Percentiles rank a stretch among this genome's conserved stretches.
Evolutionary conservation across 2,329 filamentous ascomycete species (phyloP).

Genomic region (Phialophora chinensis): DNA sequence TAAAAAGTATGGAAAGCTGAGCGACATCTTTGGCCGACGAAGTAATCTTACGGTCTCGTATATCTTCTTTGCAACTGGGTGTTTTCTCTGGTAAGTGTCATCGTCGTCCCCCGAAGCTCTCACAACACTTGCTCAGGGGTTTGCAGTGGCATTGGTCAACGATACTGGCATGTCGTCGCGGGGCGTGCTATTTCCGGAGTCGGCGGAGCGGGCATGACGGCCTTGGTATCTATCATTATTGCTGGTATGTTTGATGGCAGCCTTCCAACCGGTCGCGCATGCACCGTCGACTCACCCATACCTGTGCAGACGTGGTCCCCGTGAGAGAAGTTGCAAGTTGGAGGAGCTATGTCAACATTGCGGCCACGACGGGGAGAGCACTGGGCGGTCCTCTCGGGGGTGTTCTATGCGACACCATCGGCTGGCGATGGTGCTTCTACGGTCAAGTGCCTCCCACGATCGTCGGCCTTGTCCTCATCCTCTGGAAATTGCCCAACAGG

Average conservation of each 20-base stretch:
- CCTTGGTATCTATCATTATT: constrained; percentile 56
- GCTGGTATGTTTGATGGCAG: constrained; percentile 17
- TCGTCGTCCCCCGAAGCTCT: background rate
- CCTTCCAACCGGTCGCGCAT: background rate
- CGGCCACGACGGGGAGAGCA: constrained; percentile 57
- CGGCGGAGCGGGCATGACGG: constrained; percentile 54
- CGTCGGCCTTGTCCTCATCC: constrained; percentile 57
- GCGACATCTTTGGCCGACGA: constrained; percentile 55
- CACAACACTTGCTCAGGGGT: background rate
- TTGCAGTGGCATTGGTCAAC: constrained; percentile 46
- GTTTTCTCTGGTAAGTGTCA: constrained; percentile 44
- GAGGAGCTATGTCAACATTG: constrained; percentile 59
- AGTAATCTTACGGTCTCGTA: constrained; percentile 49
- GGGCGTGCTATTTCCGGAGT: constrained; percentile 52
- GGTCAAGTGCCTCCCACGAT: constrained; percentile 63
- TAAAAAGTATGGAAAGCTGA: constrained; percentile 50
- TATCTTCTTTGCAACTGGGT: constrained; percentile 49
- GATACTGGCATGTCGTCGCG: constrained; percentile 50
- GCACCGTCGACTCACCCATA: background rate
- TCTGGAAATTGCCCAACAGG: constrained; percentile 47
- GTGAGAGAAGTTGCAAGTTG: constrained; percentile 56
- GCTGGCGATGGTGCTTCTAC: constrained; percentile 70
- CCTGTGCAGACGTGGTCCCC: constrained; percentile 52
- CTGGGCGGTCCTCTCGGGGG: constrained; percentile 65
- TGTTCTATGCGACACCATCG: constrained; percentile 65